Evolutionary conservation across 2,329 filamentous ascomycete species (phyloP), one percentile per base, ranked within the genome.

Genomic region (Fusarium domesticum): DNA sequence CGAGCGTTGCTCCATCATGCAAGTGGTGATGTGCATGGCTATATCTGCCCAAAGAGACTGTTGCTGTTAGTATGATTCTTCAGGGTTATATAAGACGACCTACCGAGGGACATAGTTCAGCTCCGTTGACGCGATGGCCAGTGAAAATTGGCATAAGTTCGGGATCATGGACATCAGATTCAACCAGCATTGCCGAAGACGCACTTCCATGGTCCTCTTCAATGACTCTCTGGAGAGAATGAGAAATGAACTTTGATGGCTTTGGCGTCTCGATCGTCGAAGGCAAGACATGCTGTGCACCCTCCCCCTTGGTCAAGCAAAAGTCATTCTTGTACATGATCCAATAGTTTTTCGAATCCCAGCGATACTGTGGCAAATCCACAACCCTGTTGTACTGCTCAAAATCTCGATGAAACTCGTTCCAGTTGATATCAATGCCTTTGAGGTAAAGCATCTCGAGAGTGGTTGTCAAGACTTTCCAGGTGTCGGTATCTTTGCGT

Each of bases 261-360:
- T 18, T 40, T 10, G 35, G 30, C 0, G n/a, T 12, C 17, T 45
- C 23, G 11, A 33, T 11, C 1, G 19, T 10, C 7, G 6, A 16
- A 4, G 31, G 2, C 5, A 32, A 5, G 4, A 35, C 1, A 8
- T 20, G 11, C 10, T 50, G 47, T 12, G 31, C n/a, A 4, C 42
- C 28, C 12, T 71, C 44, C 78, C 80, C 34, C 72, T 90, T 90
- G 48, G 76, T 81, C 30, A 89, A 70, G 17, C 76, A 79, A 81
- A 84, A 90, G 64, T 89, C 83, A 49, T 87, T 84, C 50, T 75
- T 66, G 59, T 81, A 82, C 56, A 75, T 72, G 33, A 81, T 71
- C 78, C 79, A 83, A 62, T 89, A 89, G 52, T 80, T 84, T 72
- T 88, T 87, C 56, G 81, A 72, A 57, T 90, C 83, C 68, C 85